phyloP scores from a whole-genome alignment of 306 rosid species.

The Cercis canadensis region DNA sequence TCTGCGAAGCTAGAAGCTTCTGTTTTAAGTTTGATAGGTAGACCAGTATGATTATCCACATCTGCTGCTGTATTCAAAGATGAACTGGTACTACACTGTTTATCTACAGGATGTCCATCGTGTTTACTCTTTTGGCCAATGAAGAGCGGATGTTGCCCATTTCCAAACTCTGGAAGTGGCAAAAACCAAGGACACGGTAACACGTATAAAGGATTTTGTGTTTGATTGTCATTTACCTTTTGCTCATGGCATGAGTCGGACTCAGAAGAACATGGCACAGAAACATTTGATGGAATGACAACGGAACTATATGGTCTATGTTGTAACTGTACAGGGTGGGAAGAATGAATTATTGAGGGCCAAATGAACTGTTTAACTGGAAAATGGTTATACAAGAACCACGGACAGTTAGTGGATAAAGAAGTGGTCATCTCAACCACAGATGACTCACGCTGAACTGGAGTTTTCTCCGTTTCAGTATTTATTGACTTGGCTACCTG shows the following conservation, averaged over 20 bases:
- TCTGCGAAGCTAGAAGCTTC: constrained; percentile 56
- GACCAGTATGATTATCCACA: constrained; percentile 45
- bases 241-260: constrained; percentile 52
- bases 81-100: constrained; percentile 51
- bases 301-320: constrained; percentile 50
- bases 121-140: constrained; percentile 45
- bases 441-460: constrained; percentile 46
- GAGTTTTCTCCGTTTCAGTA: constrained; percentile 54
- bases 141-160: constrained; percentile 56
- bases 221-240: constrained; percentile 45
- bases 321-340: constrained; percentile 57
- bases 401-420: constrained; percentile 55
- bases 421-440: constrained; percentile 48
- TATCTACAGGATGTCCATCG: constrained; percentile 45
- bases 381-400: constrained; percentile 65
- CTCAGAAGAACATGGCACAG: constrained; percentile 51
- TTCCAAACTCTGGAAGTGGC: constrained; percentile 64
- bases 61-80: constrained; percentile 48
- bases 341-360: constrained; percentile 67
- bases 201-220: constrained; percentile 62
- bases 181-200: constrained; percentile 82
- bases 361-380: constrained; percentile 69
- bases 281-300: constrained; percentile 54
- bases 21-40: constrained; percentile 49
- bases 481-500: constrained; percentile 66